phyloP scores from a whole-genome alignment of 2,329 filamentous ascomycete species.

The Penicillium hordei region DNA sequence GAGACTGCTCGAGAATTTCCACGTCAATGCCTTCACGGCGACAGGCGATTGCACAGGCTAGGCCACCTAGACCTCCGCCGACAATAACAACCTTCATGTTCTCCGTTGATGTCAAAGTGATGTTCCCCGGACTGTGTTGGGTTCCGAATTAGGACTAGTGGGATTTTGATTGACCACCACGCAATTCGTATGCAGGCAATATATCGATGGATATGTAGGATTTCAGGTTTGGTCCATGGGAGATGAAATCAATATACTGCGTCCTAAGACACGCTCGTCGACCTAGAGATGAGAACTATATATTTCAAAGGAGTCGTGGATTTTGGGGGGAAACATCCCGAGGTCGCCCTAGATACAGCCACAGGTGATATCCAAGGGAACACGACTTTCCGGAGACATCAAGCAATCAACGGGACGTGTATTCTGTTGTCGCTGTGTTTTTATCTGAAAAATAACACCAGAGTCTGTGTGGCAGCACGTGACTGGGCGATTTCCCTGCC shows the following conservation, averaged over 20 bases:
- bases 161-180: neutral
- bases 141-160: neutral
- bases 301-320: neutral
- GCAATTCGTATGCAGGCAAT: neutral
- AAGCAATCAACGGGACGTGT: neutral
- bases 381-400: neutral
- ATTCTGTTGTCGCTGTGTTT: neutral
- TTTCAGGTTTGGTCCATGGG: neutral
- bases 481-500: neutral
- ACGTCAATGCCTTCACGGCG: conserved; percentile 21
- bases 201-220: neutral
- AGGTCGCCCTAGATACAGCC: neutral
- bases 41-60: conserved; percentile 29
- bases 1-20: conserved; percentile 22
- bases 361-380: neutral
- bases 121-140: neutral
- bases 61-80: conserved; percentile 24
- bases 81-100: conserved; percentile 64
- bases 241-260: no score
- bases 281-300: neutral
- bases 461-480: neutral
- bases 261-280: neutral
- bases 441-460: neutral
- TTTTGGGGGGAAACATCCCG: neutral
- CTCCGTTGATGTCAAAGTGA: neutral